Conservation (phyloP, 495 filamentous ascomycete genomes). For the Penicillium malachiteum region DNA sequence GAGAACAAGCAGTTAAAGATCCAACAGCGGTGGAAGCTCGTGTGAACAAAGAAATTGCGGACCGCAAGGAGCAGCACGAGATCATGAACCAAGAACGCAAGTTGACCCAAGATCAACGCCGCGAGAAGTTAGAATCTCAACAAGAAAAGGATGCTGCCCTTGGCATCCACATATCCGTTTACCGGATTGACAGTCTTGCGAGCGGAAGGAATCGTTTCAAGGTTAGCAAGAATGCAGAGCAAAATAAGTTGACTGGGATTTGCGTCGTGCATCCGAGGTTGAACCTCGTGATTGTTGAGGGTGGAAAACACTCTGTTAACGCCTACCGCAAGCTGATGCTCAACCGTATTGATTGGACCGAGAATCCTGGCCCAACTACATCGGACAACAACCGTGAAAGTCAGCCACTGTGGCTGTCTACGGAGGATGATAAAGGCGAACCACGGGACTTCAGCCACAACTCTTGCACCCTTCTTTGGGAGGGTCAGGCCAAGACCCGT, state of each 20-base stretch:
- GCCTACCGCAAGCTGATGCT: constrained; percentile 89
- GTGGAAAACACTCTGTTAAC: constrained; percentile 74
- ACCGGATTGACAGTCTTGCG: constrained; percentile 81
- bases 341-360: constrained; percentile 90
- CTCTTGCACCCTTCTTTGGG: constrained; percentile 78
- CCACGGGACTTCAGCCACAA: constrained; percentile 79
- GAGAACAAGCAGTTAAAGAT: constrained; percentile 95
- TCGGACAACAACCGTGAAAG: constrained; percentile 60
- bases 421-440: constrained; percentile 75
- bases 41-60: constrained; percentile 86
- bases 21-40: constrained; percentile 95
- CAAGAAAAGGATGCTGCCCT: constrained; percentile 85
- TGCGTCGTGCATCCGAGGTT: constrained; percentile 87
- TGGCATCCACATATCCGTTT: constrained; percentile 80
- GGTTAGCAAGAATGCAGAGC: constrained; percentile 86
- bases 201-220: constrained; percentile 93
- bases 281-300: constrained; percentile 88
- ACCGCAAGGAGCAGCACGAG: constrained; percentile 75
- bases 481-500: constrained; percentile 76
- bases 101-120: constrained; percentile 84
- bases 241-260: constrained; percentile 78
- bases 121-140: constrained; percentile 79
- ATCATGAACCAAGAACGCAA: constrained; percentile 81
- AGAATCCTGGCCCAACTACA: constrained; percentile 70
- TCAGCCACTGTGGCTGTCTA: constrained; percentile 67